phyloP scores from a whole-genome alignment of 306 rosid species.

The Geum urbanum region DNA sequence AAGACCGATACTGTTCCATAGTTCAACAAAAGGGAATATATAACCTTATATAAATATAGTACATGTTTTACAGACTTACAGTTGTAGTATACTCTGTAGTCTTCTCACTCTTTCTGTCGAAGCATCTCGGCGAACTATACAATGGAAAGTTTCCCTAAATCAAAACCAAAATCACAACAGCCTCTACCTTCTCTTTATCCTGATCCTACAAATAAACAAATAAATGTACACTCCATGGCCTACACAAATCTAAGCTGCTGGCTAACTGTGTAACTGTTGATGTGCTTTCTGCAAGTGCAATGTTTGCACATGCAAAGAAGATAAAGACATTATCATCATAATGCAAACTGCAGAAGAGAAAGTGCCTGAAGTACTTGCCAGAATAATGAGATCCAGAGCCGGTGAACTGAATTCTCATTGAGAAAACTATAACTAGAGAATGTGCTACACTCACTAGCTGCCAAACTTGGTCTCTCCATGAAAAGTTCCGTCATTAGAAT shows the following conservation, averaged over 20 bases:
- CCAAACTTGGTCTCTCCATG: neutral
- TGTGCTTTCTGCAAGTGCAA: neutral
- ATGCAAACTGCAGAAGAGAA: neutral
- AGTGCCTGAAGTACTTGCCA: neutral
- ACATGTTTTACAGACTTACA: neutral
- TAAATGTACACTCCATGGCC: slow-evolving; percentile 4
- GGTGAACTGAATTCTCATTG: neutral
- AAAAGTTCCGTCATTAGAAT: slow-evolving; percentile 7
- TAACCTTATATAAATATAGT: neutral
- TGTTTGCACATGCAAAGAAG: neutral
- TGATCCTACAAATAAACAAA: slow-evolving; percentile 12
- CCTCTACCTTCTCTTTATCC: neutral
- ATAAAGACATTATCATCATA: slow-evolving; percentile 1
- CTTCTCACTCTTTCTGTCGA: neutral
- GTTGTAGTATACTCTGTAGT: neutral
- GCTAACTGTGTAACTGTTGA: neutral
- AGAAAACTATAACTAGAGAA: neutral
- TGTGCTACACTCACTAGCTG: neutral
- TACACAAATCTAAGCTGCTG: slow-evolving; percentile 6
- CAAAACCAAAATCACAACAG: neutral
- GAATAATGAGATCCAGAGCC: slow-evolving; percentile 4
- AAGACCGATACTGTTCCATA: neutral
- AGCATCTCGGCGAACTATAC: slow-evolving; percentile 11
- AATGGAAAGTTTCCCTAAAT: slow-evolving; percentile 3
- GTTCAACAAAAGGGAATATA: neutral